Percentiles rank a stretch among this genome's conserved stretches.
Evolutionary conservation across 2,329 filamentous ascomycete genomes (phyloP).

Genomic region (Botrytis fabae): DNA sequence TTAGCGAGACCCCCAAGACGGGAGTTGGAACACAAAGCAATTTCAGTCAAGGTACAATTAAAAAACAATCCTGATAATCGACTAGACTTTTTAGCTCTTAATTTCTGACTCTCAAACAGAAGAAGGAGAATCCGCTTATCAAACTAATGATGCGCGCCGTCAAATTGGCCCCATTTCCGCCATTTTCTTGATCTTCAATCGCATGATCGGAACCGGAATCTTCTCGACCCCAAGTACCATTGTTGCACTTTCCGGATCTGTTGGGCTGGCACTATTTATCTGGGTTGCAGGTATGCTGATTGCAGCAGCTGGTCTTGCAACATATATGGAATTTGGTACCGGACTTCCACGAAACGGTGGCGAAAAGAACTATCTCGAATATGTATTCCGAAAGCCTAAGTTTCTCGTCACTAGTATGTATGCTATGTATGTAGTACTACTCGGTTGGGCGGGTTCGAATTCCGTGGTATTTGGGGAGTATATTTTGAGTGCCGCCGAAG

Average conservation of each 20-base stretch:
- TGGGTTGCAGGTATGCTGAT: constrained; percentile 65
- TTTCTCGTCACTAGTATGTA: constrained; percentile 64
- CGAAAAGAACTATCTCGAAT: constrained; percentile 69
- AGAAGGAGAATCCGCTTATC: constrained; percentile 17
- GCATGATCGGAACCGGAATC: constrained; percentile 67
- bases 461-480: constrained; percentile 71
- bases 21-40: constrained; percentile 14
- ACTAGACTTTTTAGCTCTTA: not conserved
- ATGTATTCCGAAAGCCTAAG: constrained; percentile 59
- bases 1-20: not conserved
- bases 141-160: constrained; percentile 41
- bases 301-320: constrained; percentile 60
- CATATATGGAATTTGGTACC: constrained; percentile 67
- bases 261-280: constrained; percentile 62
- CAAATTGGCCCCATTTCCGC: constrained; percentile 58
- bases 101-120: constrained; percentile 6
- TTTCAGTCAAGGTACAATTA: constrained; percentile 13
- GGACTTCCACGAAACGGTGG: constrained; percentile 64
- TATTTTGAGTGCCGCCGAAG: constrained; percentile 63
- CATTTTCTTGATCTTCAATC: constrained; percentile 62
- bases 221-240: constrained; percentile 64
- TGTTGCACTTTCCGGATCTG: constrained; percentile 56
- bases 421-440: constrained; percentile 60
- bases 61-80: not conserved
- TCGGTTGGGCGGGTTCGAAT: constrained; percentile 67